Evolutionary conservation across 2,329 filamentous ascomycete genomes (phyloP).

Genomic region (Tetracladium maxilliforme): DNA sequence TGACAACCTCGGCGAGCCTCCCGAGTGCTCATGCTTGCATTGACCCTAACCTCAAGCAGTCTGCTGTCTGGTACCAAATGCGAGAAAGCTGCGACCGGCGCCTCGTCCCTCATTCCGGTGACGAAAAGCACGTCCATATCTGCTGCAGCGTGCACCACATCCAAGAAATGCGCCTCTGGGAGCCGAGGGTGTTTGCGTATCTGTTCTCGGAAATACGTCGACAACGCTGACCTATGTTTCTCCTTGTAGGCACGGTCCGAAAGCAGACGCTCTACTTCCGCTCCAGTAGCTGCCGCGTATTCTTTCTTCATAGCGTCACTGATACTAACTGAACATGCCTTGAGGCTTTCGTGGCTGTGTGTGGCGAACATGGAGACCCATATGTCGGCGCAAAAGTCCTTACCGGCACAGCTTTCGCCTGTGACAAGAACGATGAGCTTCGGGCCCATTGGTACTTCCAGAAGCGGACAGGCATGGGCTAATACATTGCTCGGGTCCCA

Average conservation of each 20-base stretch:
- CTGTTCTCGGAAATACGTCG: slow-evolving; percentile 32
- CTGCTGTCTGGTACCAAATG: slow-evolving; percentile 35
- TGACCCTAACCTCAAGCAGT: slow-evolving; percentile 37
- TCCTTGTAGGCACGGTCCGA: slow-evolving; percentile 45
- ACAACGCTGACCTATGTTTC: slow-evolving; percentile 35
- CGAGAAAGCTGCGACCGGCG: slow-evolving; percentile 36
- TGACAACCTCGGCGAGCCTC: slow-evolving; percentile 17
- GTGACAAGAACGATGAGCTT: slow-evolving; percentile 35
- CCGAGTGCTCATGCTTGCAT: slow-evolving; percentile 21
- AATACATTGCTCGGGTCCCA: slow-evolving; percentile 35
- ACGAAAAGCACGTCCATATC: slow-evolving; percentile 41
- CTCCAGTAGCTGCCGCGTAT: slow-evolving; percentile 33
- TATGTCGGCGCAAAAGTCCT: slow-evolving; percentile 40
- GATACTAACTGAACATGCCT: slow-evolving; percentile 32
- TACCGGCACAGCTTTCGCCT: slow-evolving; percentile 37
- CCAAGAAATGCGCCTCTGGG: slow-evolving; percentile 33
- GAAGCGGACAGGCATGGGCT: slow-evolving; percentile 38
- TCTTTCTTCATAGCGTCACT: slow-evolving; percentile 41
- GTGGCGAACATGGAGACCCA: slow-evolving; percentile 29
- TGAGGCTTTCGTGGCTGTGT: slow-evolving; percentile 12
- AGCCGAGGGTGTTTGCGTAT: slow-evolving; percentile 25
- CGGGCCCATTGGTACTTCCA: slow-evolving; percentile 15
- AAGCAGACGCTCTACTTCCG: slow-evolving; percentile 31
- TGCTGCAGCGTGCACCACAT: slow-evolving; percentile 21
- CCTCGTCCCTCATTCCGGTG: slow-evolving; percentile 47